These are phyloP conservation scores for Stachybotrys chlorohalonatus DNA, from an alignment of 2,329 filamentous ascomycete genomes.

Conservation along the genomic window DNA sequence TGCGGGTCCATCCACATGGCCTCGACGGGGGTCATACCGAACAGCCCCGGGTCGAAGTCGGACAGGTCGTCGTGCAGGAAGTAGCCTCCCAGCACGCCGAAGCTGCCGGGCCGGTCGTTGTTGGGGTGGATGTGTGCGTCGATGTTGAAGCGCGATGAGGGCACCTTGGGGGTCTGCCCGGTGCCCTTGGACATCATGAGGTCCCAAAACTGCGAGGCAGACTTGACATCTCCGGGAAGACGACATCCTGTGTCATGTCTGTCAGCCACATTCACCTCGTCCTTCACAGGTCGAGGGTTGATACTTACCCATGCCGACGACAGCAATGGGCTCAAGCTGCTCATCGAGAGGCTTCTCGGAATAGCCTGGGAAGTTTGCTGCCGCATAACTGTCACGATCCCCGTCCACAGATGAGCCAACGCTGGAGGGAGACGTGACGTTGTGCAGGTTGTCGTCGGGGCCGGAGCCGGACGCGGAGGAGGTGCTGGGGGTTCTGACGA, in stretches of 20 bases:
- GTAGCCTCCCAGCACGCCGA: conserved; percentile 10
- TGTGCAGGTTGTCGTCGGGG: too few species aligned
- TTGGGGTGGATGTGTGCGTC: conserved; percentile 21
- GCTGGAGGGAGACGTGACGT: too few species aligned
- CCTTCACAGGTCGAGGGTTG: not conserved
- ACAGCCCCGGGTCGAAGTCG: conserved; percentile 24
- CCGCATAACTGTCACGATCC: conserved; percentile 1
- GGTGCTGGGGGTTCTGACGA: too few species aligned
- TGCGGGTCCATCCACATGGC: conserved; percentile 27
- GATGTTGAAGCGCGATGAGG: conserved; percentile 10
- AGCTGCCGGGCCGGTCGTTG: conserved; percentile 12
- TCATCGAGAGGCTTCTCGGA: conserved; percentile 7
- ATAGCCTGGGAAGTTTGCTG: conserved; percentile 5
- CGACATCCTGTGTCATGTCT: not conserved
- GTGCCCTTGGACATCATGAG: not conserved
- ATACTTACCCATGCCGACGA: conserved; percentile 8
- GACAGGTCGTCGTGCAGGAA: conserved; percentile 13
- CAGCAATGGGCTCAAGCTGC: conserved; percentile 8
- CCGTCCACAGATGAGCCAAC: not conserved
- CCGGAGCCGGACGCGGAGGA: too few species aligned
- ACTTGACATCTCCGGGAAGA: not conserved
- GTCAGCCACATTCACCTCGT: not conserved
- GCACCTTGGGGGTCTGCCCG: conserved; percentile 2
- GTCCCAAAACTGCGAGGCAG: not conserved
- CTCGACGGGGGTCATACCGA: conserved; percentile 24